Base-by-base conservation (phyloP, 306 rosid genomes). In the Pyrus communis region DNA sequence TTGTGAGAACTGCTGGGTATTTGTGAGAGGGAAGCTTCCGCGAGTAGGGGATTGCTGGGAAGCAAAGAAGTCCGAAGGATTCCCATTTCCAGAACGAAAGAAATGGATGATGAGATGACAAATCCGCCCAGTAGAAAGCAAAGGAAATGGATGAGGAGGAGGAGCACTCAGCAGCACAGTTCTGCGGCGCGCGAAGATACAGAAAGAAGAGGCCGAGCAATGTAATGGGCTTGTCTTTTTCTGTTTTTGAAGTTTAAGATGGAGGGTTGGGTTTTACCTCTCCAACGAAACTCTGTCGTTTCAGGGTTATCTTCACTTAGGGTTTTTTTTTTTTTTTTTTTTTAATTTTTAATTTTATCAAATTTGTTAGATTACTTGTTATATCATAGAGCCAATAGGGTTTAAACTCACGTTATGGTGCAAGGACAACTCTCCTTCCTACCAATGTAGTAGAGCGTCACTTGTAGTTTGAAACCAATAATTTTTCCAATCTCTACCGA, bases 81-180 rank as follows among this genome's bases (percentile, higher is more conserved):
- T 19, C 73, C 79, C 90, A 84, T 86, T 13, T 67, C 28, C 8
- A 31, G 11, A 19, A 49, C 7, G 69, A 14, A 59, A 60, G 30
- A 45, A 51, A 5, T 52, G n/a, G n/a, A 9, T 52, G 54, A 19
- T 0, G 51, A 12, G 21, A 71, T 12, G 33, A 21, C 70, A 66
- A 66, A 15, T 11, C 27, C 6, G 22, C 27, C 42, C 4, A 66
- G 70, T 6, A 35, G 38, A 27, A 66, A 66, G 70, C 46, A 19
- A 2, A 11, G 51, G 28, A 33, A 18, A 54, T n/a, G 71, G 55
- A 67, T 67, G 55, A 67, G 71, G 71, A 49, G 54, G 71, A 46
- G 7, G 71, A 67, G 71, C 55, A 21, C 22, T 11, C 4, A 12
- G 28, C 14, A 67, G 15, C 31, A 2, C 4, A 12, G 71, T 54